Evolutionary conservation across 2,329 filamentous ascomycete genomes (phyloP), one percentile per base, ranked within the genome.

Genomic region (Hypoxylon sp.): DNA sequence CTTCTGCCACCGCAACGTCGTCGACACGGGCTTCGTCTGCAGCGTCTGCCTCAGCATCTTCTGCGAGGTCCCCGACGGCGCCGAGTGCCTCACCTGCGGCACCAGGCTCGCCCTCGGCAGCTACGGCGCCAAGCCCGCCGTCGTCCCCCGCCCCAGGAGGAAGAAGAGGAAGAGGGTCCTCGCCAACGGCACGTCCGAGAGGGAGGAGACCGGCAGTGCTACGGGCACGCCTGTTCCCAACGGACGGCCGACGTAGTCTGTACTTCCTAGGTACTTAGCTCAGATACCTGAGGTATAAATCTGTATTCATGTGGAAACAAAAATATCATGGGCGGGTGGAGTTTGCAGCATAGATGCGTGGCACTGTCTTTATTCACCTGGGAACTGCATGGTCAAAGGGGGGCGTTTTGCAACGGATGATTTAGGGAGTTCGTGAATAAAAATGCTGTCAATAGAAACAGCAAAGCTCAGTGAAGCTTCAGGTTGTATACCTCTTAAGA

Each of bases 31-130:
- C 7, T 99, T 91, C 72, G 94, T 99, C 31, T 99, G 95, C 79
- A 96, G 91, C 60, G 92, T 99, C 67, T 99, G 95, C 72, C 80
- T 99, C 40, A 96, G 91, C 74, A 99, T 96, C 68, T 97, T 96
- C 73, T 97, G 92, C 77, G 80, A 85, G 67, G 74, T 82, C 1
- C 84, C 83, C 1, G 74, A 75, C 2, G 83, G 85, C 48, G 86
- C 85, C 2, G 84, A 88, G 63, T 97, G 92, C 73, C 78, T 95
- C 62, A 96, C 92, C 0, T 97, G 92, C 72, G 91, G 90, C 2
- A 94, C 90, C 2, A 85, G 86, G 68, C 79, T 97, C 24, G 81
- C 86, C n/a, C 77, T 93, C n/a, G 89, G 88, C 0, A 84, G 84
- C 56, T 92, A 92, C 69, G 90, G 90, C 17, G 81, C 83, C 4